Conservation (phyloP, 1,139 yeast genomes). For the Suhomyces bolitotheri region DNA sequence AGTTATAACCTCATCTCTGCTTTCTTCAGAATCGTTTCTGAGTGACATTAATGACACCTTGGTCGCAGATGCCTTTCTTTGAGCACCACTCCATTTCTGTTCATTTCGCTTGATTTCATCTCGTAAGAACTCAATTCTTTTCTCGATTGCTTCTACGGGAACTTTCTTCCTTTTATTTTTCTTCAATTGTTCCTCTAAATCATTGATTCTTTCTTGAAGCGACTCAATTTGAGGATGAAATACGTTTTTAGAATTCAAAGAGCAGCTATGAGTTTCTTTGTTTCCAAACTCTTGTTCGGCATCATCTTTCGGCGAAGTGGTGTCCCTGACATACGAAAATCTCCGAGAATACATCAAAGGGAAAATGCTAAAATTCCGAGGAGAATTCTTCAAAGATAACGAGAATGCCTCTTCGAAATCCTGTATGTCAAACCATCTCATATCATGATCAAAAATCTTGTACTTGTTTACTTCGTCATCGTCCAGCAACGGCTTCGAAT, state of each 20-base stretch:
- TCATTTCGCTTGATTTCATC: constrained; percentile 22
- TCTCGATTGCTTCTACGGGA: constrained; percentile 15
- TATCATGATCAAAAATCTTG: constrained; percentile 35
- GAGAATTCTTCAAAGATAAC: constrained; percentile 27
- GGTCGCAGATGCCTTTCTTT: background rate
- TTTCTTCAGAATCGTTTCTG: background rate
- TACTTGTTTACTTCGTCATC: constrained; percentile 16
- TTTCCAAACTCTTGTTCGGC: constrained; percentile 25
- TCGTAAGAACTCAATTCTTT: constrained; percentile 26
- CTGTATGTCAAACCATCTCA: constrained; percentile 43
- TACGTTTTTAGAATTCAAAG: constrained; percentile 28
- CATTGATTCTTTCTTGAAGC: constrained; percentile 28
- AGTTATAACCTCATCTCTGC: background rate
- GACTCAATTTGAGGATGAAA: constrained; percentile 32
- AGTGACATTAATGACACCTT: background rate
- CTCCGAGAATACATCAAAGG: constrained; percentile 41
- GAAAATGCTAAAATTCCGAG: constrained; percentile 25
- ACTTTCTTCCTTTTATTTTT: constrained; percentile 16
- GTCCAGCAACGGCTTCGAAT: constrained; percentile 7
- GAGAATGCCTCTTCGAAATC: constrained; percentile 45
- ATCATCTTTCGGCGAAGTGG: constrained; percentile 20
- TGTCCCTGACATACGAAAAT: constrained; percentile 44
- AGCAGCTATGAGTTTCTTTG: constrained; percentile 35
- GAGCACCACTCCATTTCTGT: constrained; percentile 9
- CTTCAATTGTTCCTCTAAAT: constrained; percentile 26